phyloP scores from a whole-genome alignment of 345 rosid genomes.

The Citrus cavaleriei region DNA sequence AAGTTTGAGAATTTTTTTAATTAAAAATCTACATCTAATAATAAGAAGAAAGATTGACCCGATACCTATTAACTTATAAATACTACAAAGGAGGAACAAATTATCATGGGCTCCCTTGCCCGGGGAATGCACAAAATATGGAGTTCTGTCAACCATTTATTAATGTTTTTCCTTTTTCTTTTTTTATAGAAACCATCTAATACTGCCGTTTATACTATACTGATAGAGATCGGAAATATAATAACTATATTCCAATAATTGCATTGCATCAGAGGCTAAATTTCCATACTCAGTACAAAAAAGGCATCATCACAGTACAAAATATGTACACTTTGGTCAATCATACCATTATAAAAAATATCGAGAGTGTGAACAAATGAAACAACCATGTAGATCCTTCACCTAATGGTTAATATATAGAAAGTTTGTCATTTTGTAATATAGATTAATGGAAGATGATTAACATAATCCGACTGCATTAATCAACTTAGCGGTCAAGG shows the following conservation, averaged over 20 bases:
- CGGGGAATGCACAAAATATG: too few species aligned
- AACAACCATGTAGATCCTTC: background rate
- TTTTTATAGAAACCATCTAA: background rate
- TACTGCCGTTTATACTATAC: background rate
- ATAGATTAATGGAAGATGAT: background rate
- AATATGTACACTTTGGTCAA: background rate
- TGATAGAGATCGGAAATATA: background rate
- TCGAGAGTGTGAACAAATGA: background rate
- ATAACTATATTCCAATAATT: background rate
- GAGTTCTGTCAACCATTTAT: too few species aligned
- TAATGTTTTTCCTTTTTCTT: too few species aligned
- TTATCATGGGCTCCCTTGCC: too few species aligned
- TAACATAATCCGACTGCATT: background rate
- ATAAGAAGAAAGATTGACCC: too few species aligned
- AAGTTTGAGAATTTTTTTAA: too few species aligned
- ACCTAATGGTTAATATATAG: background rate
- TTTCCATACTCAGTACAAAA: background rate
- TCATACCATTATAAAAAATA: background rate
- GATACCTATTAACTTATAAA: too few species aligned
- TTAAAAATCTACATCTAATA: too few species aligned
- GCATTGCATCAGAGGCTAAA: background rate
- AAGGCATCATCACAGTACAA: too few species aligned
- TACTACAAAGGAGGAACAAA: too few species aligned
- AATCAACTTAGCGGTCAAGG: constrained; percentile 14
- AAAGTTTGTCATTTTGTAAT: background rate